Conservation (phyloP, 2,329 filamentous ascomycete genomes). For the Xylariaceae sp. region DNA sequence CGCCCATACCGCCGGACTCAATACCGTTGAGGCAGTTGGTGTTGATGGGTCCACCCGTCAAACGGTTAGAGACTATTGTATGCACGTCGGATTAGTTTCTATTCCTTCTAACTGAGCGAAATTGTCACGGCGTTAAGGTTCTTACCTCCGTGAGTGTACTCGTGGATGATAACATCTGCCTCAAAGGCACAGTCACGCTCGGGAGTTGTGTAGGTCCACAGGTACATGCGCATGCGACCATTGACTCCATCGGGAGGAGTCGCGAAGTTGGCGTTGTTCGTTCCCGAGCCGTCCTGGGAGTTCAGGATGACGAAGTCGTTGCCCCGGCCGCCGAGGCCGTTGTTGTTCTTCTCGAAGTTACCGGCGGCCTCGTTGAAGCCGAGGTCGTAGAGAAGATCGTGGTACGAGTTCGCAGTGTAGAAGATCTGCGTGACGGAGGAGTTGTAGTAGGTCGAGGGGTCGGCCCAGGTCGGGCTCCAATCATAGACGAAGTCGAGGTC, state of each 20-base stretch:
- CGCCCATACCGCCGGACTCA: conserved; percentile 46
- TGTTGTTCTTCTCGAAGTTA: conserved; percentile 56
- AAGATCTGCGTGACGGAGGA: conserved; percentile 56
- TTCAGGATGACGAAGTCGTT: conserved; percentile 52
- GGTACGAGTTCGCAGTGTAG: conserved; percentile 56
- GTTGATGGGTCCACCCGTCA: conserved; percentile 55
- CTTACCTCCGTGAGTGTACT: conserved; percentile 49
- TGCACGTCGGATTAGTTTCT: not conserved
- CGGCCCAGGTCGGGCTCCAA: conserved; percentile 34
- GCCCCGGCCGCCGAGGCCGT: conserved; percentile 46
- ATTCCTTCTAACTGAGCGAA: not conserved
- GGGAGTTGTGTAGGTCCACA: conserved; percentile 47
- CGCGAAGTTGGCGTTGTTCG: conserved; percentile 55
- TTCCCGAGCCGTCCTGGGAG: conserved; percentile 49
- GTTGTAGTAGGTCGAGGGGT: conserved; percentile 43
- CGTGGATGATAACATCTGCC: conserved; percentile 55
- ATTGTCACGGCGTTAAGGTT: not conserved
- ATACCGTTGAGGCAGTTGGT: conserved; percentile 38
- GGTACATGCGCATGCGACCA: conserved; percentile 55
- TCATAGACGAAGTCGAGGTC: conserved; percentile 43
- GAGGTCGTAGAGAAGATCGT: conserved; percentile 52
- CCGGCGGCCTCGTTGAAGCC: conserved; percentile 55
- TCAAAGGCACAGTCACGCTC: conserved; percentile 53
- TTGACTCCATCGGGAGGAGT: conserved; percentile 46
- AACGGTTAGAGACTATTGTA: conserved; percentile 45